Conservation (phyloP, 2,329 filamentous ascomycete species). For the Pseudogymnoascus sp. region DNA sequence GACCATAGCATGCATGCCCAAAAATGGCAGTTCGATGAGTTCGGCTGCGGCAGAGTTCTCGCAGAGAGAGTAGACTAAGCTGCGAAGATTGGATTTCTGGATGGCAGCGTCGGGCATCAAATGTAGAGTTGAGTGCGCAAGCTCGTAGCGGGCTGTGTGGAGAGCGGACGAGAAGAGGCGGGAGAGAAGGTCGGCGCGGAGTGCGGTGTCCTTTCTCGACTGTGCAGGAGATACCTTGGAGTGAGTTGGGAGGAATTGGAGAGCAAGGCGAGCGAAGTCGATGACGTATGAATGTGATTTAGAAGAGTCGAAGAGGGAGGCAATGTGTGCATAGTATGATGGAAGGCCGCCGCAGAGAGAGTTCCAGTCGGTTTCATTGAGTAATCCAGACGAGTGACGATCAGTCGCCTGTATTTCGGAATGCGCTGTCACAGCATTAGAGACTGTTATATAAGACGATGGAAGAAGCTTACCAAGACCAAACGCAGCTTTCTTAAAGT, state of each 20-base stretch:
- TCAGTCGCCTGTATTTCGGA: slow-evolving; percentile 28
- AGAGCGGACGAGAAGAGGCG: slow-evolving; percentile 78
- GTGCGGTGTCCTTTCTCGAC: slow-evolving; percentile 15
- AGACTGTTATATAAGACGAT: no score
- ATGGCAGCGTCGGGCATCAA: slow-evolving; percentile 65
- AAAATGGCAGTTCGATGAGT: slow-evolving; percentile 71
- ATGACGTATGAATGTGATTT: slow-evolving; percentile 73
- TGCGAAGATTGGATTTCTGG: slow-evolving; percentile 63
- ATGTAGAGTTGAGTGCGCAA: slow-evolving; percentile 72
- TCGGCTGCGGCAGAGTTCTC: slow-evolving; percentile 57
- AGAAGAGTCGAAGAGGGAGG: slow-evolving; percentile 70
- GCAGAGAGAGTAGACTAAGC: slow-evolving; percentile 63
- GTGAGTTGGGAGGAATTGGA: slow-evolving; percentile 49
- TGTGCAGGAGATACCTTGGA: not conserved
- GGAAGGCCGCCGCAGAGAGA: slow-evolving; percentile 65
- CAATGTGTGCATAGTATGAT: slow-evolving; percentile 80
- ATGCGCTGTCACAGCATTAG: slow-evolving; percentile 21
- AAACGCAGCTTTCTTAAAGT: slow-evolving; percentile 77
- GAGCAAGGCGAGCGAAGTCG: slow-evolving; percentile 70
- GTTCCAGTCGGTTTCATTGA: slow-evolving; percentile 69
- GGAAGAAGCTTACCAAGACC: slow-evolving; percentile 61
- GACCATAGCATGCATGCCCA: slow-evolving; percentile 67
- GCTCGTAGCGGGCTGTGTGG: slow-evolving; percentile 69
- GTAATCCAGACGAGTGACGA: slow-evolving; percentile 55
- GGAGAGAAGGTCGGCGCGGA: slow-evolving; percentile 64